These are phyloP conservation scores for Suillus placidus DNA, from an alignment of 768 basidiomycete species.

Conservation along the genomic window DNA sequence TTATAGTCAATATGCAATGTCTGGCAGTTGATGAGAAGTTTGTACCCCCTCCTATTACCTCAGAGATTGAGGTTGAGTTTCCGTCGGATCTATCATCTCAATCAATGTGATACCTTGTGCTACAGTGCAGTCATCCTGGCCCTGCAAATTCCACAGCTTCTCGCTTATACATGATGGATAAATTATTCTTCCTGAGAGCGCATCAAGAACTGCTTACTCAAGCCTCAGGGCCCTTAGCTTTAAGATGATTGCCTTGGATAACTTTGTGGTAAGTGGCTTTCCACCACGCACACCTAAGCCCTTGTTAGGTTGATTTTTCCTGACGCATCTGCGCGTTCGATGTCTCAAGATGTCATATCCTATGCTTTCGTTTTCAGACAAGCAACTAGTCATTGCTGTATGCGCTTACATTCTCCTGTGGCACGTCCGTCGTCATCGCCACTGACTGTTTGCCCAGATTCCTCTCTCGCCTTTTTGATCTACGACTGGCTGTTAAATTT, in stretches of 20 bases:
- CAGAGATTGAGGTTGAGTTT: slow-evolving; percentile 5
- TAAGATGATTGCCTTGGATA: background rate
- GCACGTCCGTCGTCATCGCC: background rate
- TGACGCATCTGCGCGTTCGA: background rate
- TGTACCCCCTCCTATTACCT: background rate
- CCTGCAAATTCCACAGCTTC: slow-evolving; percentile 23
- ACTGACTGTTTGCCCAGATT: background rate
- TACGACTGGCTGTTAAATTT: slow-evolving; percentile 28
- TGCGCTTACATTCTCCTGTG: background rate
- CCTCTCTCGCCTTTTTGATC: slow-evolving; percentile 21
- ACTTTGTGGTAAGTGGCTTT: background rate
- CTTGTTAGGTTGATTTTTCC: background rate
- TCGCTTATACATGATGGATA: slow-evolving; percentile 12
- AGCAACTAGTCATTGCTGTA: slow-evolving; percentile 21
- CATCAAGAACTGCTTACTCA: background rate
- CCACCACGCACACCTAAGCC: background rate
- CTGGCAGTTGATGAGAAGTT: slow-evolving; percentile 6
- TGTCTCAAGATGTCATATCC: background rate
- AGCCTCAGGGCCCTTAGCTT: background rate
- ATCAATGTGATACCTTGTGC: slow-evolving; percentile 5
- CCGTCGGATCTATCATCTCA: background rate
- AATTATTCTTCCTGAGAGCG: background rate
- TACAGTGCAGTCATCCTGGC: slow-evolving; percentile 11
- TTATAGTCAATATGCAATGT: slow-evolving; percentile 28
- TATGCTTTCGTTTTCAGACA: background rate